Percentiles rank a stretch among this genome's conserved stretches.
phyloP scores from a whole-genome alignment of 805 yeast genomes.

The Millerago galiae region DNA sequence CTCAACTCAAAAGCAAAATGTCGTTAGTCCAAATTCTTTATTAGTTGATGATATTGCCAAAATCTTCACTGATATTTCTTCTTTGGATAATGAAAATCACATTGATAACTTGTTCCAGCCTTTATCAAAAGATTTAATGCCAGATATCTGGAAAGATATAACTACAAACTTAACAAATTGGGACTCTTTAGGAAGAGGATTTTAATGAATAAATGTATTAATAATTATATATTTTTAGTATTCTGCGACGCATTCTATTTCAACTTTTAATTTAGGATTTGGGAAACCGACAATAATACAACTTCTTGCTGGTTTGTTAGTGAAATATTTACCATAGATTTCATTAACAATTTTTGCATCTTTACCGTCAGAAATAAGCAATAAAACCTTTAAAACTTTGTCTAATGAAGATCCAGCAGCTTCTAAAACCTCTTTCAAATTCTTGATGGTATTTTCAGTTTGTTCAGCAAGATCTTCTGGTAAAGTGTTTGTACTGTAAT shows the following conservation, averaged over 20 bases:
- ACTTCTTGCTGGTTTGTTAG: conserved; percentile 45
- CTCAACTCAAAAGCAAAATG: not conserved
- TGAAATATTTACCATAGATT: conserved; percentile 40
- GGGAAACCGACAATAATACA: conserved; percentile 48
- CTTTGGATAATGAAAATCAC: conserved; percentile 4
- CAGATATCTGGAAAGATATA: conserved; percentile 19
- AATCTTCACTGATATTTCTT: conserved; percentile 14
- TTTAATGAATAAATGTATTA: not conserved
- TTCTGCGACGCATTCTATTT: conserved; percentile 43
- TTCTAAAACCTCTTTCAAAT: conserved; percentile 35
- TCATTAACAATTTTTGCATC: conserved; percentile 39
- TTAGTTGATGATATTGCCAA: conserved; percentile 17
- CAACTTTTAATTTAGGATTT: conserved; percentile 41
- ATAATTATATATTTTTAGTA: conserved; percentile 5
- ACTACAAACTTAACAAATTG: conserved; percentile 17
- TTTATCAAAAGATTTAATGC: conserved; percentile 13
- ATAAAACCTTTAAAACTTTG: conserved; percentile 41
- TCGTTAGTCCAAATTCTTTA: conserved; percentile 15
- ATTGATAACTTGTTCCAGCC: conserved; percentile 14
- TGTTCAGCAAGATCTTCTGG: conserved; percentile 40
- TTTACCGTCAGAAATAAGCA: conserved; percentile 39
- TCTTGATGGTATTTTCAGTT: conserved; percentile 36
- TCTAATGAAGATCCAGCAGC: conserved; percentile 41
- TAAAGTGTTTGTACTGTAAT: conserved; percentile 33
- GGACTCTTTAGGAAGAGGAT: conserved; percentile 16